Evolutionary conservation across 306 rosid species (phyloP), one percentile per base, ranked within the genome.

Genomic region (Trifolium repens): DNA sequence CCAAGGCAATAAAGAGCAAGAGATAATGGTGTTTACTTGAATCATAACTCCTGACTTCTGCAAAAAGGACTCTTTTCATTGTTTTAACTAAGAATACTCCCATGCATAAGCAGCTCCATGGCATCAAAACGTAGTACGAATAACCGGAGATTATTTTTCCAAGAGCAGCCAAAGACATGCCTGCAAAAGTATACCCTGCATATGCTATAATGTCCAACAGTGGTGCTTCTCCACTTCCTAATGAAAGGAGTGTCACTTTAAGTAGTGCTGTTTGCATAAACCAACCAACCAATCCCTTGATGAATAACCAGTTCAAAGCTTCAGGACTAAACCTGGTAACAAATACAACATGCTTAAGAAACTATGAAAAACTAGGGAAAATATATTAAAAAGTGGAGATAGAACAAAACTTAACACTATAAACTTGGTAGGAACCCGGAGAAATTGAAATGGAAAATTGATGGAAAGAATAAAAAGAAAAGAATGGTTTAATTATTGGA

Each of bases 261-360:
- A 94, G 93, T 26, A 91, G 82, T 15, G 80, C 6, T 5, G 87
- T 90, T 94, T 94, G 98, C 84, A 86, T 37, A 84, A 81, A 79
- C 98, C 98, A 94, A 69, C 97, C 98, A 11, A 94, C 87, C 79
- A 94, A 79, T 76, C 96, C 98, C 86, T 91, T 91, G 78, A 88
- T 81, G 85, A 91, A 91, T 85, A 94, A 80, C 96, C 92, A 94
- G 84, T 91, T 91, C 73, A 91, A 78, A 76, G 96, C 93, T 72
- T 87, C 97, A 34, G 96, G 98, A 78, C 94, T 87, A 87, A 94
- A 94, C 88, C 98, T 91, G 91, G 50, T 5, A 81, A 83, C 19
- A 22, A 73, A 67, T n/a, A 62, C n/a, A 67, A 16, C 57, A 72
- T 42, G 58, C 16, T 69, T 62, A 19, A 61, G 66, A 78, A 80